Conservation (phyloP, 768 basidiomycete genomes). For the Calocera viscosa region DNA sequence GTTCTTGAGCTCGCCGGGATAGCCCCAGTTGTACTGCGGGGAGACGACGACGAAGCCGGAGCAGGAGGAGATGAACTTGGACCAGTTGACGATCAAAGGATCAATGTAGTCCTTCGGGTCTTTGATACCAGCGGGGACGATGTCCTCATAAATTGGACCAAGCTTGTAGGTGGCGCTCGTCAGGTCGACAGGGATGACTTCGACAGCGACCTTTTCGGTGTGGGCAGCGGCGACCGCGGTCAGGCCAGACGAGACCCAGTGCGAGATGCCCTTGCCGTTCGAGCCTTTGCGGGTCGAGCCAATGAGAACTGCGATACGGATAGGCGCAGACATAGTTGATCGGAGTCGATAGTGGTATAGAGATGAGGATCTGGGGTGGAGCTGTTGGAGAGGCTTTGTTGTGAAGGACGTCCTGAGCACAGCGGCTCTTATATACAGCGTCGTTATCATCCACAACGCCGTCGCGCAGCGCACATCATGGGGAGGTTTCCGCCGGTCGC, state of each 20-base stretch:
- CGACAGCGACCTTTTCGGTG: not conserved
- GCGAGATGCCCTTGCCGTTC: not conserved
- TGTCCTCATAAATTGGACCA: not conserved
- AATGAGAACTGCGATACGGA: not conserved
- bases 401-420: not conserved
- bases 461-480: not conserved
- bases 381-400: not conserved
- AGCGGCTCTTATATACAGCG: not conserved
- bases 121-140: not conserved
- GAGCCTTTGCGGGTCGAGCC: slow-evolving; percentile 6
- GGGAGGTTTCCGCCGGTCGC: not conserved
- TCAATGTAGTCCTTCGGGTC: slow-evolving; percentile 21
- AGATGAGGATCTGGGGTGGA: not conserved
- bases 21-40: slow-evolving; percentile 34
- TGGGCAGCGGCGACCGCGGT: not conserved
- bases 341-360: not conserved
- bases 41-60: slow-evolving; percentile 29
- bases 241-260: slow-evolving; percentile 2
- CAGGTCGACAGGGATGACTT: not conserved
- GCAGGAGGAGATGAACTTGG: slow-evolving; percentile 22
- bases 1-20: slow-evolving; percentile 32
- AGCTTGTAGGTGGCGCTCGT: not conserved
- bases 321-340: not conserved
- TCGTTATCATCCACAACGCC: not conserved
- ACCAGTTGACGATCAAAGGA: slow-evolving; percentile 26